A percentile compares a stretch with the other conserved stretches of the same genome.
phyloP scores from a whole-genome alignment of 2,329 filamentous ascomycete species.

The Botryotinia convoluta region DNA sequence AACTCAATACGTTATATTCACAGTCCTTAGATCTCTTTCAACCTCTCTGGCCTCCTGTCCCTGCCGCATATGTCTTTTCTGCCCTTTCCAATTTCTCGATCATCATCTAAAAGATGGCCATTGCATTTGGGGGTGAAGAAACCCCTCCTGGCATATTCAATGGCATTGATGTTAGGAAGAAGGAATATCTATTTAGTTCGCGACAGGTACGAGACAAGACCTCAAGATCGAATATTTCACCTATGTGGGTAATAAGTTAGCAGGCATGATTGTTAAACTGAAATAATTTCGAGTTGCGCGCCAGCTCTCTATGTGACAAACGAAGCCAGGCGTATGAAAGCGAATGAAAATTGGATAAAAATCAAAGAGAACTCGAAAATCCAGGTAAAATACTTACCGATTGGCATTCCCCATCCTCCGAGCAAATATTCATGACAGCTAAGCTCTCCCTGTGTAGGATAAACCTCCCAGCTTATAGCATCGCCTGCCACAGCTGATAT shows the following conservation, averaged over 20 bases:
- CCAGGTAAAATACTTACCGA: constrained; percentile 24
- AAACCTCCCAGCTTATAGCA: constrained; percentile 16
- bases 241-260: constrained; percentile 24
- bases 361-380: not conserved
- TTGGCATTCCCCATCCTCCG: constrained; percentile 22
- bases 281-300: too few relatives aligned
- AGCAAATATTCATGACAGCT: constrained; percentile 16
- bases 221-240: constrained; percentile 40
- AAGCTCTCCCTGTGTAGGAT: not conserved
- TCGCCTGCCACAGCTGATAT: constrained; percentile 11
- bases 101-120: constrained; percentile 26
- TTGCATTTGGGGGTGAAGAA: constrained; percentile 34
- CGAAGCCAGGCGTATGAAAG: not conserved
- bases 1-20: not conserved
- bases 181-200: constrained; percentile 53
- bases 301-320: too few relatives aligned
- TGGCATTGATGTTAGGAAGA: constrained; percentile 60
- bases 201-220: constrained; percentile 46
- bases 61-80: not conserved
- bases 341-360: not conserved
- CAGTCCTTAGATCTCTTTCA: too few relatives aligned
- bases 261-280: not conserved
- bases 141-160: constrained; percentile 45
- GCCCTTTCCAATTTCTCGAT: not conserved
- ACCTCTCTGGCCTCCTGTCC: not conserved